Evolutionary conservation across 2,329 filamentous ascomycete genomes (phyloP).

Genomic region (Botrytis fragariae): DNA sequence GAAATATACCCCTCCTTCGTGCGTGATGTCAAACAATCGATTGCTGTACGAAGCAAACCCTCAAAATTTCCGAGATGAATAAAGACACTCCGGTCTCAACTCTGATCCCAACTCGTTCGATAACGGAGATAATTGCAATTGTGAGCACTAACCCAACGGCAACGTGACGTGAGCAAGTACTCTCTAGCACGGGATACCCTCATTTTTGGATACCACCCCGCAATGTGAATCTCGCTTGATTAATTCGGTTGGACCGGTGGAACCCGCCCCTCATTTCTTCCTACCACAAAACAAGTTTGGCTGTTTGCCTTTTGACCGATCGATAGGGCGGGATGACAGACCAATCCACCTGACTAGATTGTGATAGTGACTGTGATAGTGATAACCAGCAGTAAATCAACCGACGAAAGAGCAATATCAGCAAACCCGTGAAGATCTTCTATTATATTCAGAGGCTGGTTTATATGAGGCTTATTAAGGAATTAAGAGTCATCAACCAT

Average conservation of each 20-base stretch:
- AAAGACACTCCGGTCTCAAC: background rate
- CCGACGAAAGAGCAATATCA: background rate
- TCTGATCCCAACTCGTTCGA: background rate
- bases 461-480: background rate
- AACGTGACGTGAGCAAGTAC: slow-evolving; percentile 6
- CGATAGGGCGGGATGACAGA: slow-evolving; percentile 2
- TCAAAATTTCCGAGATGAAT: background rate
- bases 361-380: slow-evolving; percentile 9
- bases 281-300: background rate
- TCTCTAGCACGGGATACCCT: slow-evolving; percentile 1
- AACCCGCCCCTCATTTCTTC: background rate
- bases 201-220: slow-evolving; percentile 3
- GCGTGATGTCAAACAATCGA: background rate
- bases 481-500: background rate
- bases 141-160: slow-evolving; percentile 8
- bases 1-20: background rate
- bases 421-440: slow-evolving; percentile 11
- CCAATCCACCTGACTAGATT: slow-evolving; percentile 5
- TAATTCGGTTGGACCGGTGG: background rate
- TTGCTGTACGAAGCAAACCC: slow-evolving; percentile 5
- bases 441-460: background rate
- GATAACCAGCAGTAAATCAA: background rate
- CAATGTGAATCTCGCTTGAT: slow-evolving; percentile 2
- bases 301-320: slow-evolving; percentile 8
- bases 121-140: background rate